Evolutionary conservation across 768 basidiomycete genomes (phyloP), one percentile per base, ranked within the genome.

Genomic region (Termitomyces sp.): DNA sequence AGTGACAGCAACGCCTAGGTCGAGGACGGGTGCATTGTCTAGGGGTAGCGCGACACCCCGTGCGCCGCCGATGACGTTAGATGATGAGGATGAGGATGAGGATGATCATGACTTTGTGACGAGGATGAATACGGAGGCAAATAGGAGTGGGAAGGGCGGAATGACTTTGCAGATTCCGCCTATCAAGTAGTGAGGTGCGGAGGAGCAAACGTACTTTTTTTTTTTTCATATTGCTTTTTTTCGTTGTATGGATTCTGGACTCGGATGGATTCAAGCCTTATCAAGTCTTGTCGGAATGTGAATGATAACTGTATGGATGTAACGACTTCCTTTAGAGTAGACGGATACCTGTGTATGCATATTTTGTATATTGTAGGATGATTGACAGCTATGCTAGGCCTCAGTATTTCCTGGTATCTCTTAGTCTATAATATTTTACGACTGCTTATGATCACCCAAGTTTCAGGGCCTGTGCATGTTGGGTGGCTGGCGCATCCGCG

Each of bases 91-190:
- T 15, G 51, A 40, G 44, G 55, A 56, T 24, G 49, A 34, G 10
- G 45, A 51, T 32, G 55, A 45, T 48, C 32, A 55, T 30, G 55
- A 56, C 30, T 19, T 56, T 30, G 8, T 19, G 17, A 56, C 55
- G 5, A 45, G 55, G 43, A 15, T 32, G 24, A 56, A 56, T 46
- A 56, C 55, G 11, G 50, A 51, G 37, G 55, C 48, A 26, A 56
- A 56, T 19, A n/a, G 50, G n/a, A 51, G 44, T 34, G 55, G 50
- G 14, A 51, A 30, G 8, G 54, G 47, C 3, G 46, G 48, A 2
- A 14, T 14, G 26, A 53, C 37, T 24, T 21, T 46, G 53, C 34
- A 10, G 14, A 45, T 53, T 37, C 32, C 51, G 28, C 41, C 51
- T 8, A 21, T 43, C 14, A 30, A 22, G 5, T 32, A 51, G 5